Evolutionary conservation across 2,329 filamentous ascomycete genomes (phyloP).

Genomic region (Aspergillus pseudoviridinutans): DNA sequence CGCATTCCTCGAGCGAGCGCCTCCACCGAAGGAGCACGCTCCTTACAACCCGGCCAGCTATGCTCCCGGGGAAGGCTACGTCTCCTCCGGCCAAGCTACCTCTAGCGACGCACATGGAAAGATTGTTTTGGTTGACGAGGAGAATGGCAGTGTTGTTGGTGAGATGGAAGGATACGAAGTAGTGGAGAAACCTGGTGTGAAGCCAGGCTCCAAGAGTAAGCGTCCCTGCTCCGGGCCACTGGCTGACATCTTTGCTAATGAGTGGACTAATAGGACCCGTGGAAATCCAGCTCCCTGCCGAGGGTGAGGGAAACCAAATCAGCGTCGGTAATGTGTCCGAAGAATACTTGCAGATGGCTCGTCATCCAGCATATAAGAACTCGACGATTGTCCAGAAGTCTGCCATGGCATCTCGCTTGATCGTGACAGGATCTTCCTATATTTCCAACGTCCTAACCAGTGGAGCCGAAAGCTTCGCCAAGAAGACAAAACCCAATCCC

Average conservation of each 20-base stretch:
- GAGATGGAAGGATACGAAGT: constrained; percentile 82
- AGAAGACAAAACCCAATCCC: constrained; percentile 69
- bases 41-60: constrained; percentile 79
- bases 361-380: constrained; percentile 88
- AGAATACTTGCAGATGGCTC: constrained; percentile 67
- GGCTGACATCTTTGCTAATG: constrained; percentile 1
- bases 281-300: constrained; percentile 44
- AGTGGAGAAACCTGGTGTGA: constrained; percentile 69
- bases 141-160: constrained; percentile 91
- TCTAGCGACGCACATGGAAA: constrained; percentile 56
- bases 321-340: constrained; percentile 47
- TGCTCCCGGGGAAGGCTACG: constrained; percentile 74
- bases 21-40: constrained; percentile 50
- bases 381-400: constrained; percentile 84
- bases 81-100: constrained; percentile 36
- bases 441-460: constrained; percentile 72
- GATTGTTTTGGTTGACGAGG: constrained; percentile 91
- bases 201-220: constrained; percentile 87
- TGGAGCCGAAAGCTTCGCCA: constrained; percentile 75
- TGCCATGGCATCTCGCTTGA: constrained; percentile 80
- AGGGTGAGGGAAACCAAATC: constrained; percentile 46
- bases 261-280: constrained; percentile 40
- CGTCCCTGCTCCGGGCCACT: constrained; percentile 1
- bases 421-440: constrained; percentile 80
- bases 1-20: constrained; percentile 82